Percentiles rank a stretch among this genome's conserved stretches.
Evolutionary conservation across 495 filamentous ascomycete species (phyloP).

Genomic region (Xylaria bambusicola): DNA sequence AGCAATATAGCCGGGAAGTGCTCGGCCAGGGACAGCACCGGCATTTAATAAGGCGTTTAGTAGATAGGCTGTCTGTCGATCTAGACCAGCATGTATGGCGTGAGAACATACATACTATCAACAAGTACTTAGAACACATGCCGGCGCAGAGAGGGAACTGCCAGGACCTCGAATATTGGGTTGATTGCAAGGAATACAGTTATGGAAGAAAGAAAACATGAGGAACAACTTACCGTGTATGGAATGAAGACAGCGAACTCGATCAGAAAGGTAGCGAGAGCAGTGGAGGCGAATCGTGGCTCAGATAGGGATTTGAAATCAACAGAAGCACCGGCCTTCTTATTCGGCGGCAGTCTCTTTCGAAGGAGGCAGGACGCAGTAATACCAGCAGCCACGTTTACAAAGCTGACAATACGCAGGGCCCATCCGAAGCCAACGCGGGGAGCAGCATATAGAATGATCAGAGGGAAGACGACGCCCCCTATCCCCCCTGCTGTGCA

Average conservation of each 20-base stretch:
- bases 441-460: conserved; percentile 51
- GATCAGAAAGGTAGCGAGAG: conserved; percentile 35
- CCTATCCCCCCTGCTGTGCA: conserved; percentile 62
- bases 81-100: conserved; percentile 44
- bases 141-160: too few species aligned
- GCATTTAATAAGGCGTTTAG: conserved; percentile 61
- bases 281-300: conserved; percentile 13
- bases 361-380: conserved; percentile 11
- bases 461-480: conserved; percentile 62
- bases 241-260: conserved; percentile 52
- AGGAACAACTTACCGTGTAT: too few species aligned
- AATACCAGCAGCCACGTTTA: conserved; percentile 50
- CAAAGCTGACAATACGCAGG: conserved; percentile 60
- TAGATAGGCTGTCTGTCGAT: conserved; percentile 62
- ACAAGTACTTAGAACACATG: too few species aligned
- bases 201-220: too few species aligned
- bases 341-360: conserved; percentile 12
- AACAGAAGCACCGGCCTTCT: conserved; percentile 14
- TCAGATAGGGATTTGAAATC: conserved; percentile 13
- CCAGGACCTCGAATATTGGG: too few species aligned
- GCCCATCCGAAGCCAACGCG: conserved; percentile 59
- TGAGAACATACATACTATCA: conserved; percentile 13
- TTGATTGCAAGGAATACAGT: too few species aligned
- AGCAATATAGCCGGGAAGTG: conserved; percentile 68
- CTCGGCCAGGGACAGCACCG: conserved; percentile 64